These are phyloP conservation scores for Arthrobotrys iridis DNA, from an alignment of 2,329 filamentous ascomycete genomes.

Conservation along the genomic window DNA sequence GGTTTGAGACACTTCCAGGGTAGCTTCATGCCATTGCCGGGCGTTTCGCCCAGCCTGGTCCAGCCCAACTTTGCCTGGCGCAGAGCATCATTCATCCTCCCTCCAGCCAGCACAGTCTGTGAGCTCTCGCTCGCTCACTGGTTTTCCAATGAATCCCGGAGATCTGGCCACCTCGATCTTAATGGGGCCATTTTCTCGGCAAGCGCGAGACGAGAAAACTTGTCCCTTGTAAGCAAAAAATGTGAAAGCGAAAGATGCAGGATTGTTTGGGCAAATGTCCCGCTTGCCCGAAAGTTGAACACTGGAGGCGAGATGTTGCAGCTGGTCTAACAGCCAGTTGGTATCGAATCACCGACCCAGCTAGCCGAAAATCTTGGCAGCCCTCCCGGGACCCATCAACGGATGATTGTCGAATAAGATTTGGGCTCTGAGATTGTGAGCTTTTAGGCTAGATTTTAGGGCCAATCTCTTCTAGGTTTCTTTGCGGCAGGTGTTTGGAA, in stretches of 20 bases:
- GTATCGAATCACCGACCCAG: slow-evolving; percentile 29
- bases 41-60: neutral
- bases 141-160: slow-evolving; percentile 27
- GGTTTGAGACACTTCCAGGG: slow-evolving; percentile 17
- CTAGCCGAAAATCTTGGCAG: slow-evolving; percentile 46
- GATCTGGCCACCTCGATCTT: slow-evolving; percentile 51
- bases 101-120: neutral
- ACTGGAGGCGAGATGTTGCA: slow-evolving; percentile 50
- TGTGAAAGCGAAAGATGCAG: slow-evolving; percentile 32
- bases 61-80: slow-evolving; percentile 2
- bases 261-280: slow-evolving; percentile 36
- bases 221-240: neutral
- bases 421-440: neutral
- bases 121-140: slow-evolving; percentile 19
- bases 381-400: neutral
- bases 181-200: slow-evolving; percentile 28
- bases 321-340: slow-evolving; percentile 5
- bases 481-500: neutral
- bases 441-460: neutral
- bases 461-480: neutral
- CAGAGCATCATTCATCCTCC: neutral
- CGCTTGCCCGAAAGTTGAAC: slow-evolving; percentile 52
- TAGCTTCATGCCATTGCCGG: slow-evolving; percentile 13
- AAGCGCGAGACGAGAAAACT: slow-evolving; percentile 40
- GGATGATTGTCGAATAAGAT: neutral